Evolutionary conservation across 225 moss, liverwort and hornwort genomes (phyloP).

Genomic region (Polytrichum commune): DNA sequence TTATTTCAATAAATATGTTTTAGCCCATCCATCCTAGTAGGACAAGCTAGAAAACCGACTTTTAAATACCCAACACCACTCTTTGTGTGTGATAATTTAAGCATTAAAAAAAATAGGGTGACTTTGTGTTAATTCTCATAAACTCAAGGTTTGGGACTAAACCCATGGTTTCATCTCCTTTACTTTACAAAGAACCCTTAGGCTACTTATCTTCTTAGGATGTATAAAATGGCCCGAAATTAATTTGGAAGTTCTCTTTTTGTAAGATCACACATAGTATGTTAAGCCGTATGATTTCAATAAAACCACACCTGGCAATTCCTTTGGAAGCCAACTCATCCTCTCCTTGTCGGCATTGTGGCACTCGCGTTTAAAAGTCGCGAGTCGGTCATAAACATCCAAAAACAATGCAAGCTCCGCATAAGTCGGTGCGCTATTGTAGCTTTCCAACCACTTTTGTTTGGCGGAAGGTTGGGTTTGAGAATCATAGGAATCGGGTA

Average conservation of each 20-base stretch:
- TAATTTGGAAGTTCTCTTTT: not conserved
- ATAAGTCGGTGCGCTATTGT: conserved; percentile 23
- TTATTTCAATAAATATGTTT: no score
- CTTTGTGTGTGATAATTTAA: no score
- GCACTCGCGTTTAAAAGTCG: conserved; percentile 17
- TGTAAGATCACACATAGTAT: not conserved
- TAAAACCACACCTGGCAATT: not conserved
- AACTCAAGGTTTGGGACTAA: no score
- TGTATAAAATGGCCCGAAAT: not conserved
- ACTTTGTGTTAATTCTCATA: no score
- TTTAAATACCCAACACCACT: no score
- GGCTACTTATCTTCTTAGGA: not conserved
- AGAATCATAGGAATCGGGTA: conserved; percentile 15
- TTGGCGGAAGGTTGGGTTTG: conserved; percentile 5
- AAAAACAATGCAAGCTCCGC: conserved; percentile 13
- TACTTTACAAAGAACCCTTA: no score
- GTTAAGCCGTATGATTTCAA: not conserved
- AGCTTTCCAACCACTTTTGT: conserved; percentile 28
- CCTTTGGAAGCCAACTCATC: not conserved
- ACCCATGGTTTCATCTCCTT: no score
- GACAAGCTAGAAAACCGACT: no score
- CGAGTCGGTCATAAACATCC: conserved; percentile 16
- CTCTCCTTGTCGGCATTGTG: conserved; percentile 17
- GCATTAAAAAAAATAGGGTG: no score
- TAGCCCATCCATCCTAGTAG: no score